Conservation (phyloP, 179 eudicot species). For the Beta corolliflora region DNA sequence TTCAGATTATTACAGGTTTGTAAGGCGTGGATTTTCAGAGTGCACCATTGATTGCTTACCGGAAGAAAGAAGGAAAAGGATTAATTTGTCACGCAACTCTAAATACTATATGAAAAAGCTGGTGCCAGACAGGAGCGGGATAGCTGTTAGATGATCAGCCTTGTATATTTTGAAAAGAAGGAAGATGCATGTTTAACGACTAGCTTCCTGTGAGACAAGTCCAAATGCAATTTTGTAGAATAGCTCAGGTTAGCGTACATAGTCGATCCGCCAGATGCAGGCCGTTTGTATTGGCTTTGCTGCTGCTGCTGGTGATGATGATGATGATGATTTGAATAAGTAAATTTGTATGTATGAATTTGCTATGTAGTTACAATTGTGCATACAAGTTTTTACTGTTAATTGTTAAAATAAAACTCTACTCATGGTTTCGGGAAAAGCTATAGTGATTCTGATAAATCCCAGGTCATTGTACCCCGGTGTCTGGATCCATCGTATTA, state of each 20-base stretch:
- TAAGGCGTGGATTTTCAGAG: conserved; percentile 85
- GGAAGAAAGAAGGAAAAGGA: conserved; percentile 67
- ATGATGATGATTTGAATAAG: background rate
- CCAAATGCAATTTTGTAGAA: conserved; percentile 26
- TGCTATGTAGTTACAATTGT: background rate
- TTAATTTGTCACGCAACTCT: conserved; percentile 74
- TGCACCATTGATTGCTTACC: conserved; percentile 78
- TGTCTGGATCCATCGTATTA: too few relatives aligned
- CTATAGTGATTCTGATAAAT: too few relatives aligned
- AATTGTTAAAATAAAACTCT: too few relatives aligned
- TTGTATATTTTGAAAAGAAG: too few relatives aligned
- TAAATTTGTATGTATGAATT: background rate
- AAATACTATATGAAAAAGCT: conserved; percentile 86
- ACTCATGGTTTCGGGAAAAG: too few relatives aligned
- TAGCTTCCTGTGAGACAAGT: background rate
- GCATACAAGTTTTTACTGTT: background rate
- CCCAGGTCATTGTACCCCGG: too few relatives aligned
- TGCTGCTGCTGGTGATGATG: conserved; percentile 15
- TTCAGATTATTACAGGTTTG: conserved; percentile 62
- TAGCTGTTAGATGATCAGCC: conserved; percentile 30
- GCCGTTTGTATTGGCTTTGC: background rate
- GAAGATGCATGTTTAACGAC: background rate
- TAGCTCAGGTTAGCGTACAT: conserved; percentile 13
- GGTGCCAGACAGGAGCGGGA: conserved; percentile 75
- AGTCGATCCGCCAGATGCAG: conserved; percentile 13